Conservation (phyloP, 139 green algal genomes). For the Nannochloris sp. region DNA sequence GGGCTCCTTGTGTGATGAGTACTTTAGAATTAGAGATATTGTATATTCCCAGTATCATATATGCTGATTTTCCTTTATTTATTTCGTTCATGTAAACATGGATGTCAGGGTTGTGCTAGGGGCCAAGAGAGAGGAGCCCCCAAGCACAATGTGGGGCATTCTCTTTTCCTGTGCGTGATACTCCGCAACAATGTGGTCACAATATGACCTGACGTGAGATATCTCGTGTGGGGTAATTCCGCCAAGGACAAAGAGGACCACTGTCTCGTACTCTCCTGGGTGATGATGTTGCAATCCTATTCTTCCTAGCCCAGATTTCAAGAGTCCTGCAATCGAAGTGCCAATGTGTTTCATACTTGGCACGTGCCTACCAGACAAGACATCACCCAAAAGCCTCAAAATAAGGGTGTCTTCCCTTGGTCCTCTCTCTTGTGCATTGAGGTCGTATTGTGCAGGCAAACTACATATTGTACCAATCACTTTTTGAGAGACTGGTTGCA, state of each 20-base stretch:
- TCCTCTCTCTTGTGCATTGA: not conserved
- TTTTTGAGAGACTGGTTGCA: not conserved
- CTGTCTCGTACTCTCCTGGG: constrained; percentile 26
- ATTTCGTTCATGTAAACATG: constrained; percentile 2
- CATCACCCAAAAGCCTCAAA: not conserved
- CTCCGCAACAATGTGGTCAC: not conserved
- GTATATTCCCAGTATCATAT: constrained; percentile 67
- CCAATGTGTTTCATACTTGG: constrained; percentile 24
- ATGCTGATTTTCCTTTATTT: constrained; percentile 23
- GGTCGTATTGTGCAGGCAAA: not conserved
- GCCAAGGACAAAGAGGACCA: constrained; percentile 62
- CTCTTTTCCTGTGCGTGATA: not conserved
- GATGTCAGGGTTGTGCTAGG: not conserved
- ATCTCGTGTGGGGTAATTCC: constrained; percentile 21
- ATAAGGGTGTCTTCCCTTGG: not conserved
- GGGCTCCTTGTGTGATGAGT: constrained; percentile 46
- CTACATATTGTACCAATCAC: not conserved
- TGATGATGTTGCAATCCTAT: constrained; percentile 40
- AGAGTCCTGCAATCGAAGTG: constrained; percentile 37
- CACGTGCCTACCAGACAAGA: not conserved
- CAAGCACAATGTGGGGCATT: not conserved
- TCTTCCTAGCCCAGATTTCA: constrained; percentile 42
- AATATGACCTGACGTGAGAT: not conserved
- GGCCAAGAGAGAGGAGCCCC: not conserved
- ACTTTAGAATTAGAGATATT: constrained; percentile 50